These are phyloP conservation scores for Boletus sp. DNA, from an alignment of 768 basidiomycete genomes.

Conservation along the genomic window DNA sequence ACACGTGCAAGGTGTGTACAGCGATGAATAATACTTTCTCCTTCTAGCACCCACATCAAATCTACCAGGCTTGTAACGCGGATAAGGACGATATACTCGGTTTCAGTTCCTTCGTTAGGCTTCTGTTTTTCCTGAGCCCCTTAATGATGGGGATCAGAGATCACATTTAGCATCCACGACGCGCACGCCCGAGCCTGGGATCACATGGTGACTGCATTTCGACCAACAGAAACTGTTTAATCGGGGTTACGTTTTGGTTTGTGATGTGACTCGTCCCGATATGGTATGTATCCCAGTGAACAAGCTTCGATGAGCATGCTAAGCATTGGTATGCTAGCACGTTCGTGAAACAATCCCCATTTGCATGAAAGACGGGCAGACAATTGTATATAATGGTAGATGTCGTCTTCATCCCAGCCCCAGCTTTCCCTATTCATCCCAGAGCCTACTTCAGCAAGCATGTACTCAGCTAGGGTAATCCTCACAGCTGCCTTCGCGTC, in stretches of 20 bases:
- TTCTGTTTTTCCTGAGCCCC: not conserved
- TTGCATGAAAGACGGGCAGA: not conserved
- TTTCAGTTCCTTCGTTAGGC: not conserved
- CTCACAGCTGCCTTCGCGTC: not conserved
- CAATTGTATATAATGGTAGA: not conserved
- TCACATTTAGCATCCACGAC: not conserved
- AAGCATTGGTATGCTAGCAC: not conserved
- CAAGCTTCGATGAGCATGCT: not conserved
- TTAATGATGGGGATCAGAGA: not conserved
- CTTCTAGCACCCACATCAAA: not conserved
- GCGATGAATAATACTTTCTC: too few relatives aligned
- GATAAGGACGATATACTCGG: not conserved
- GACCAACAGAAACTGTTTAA: not conserved
- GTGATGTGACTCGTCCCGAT: not conserved
- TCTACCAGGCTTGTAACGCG: not conserved
- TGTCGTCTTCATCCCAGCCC: too few relatives aligned
- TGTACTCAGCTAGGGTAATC: not conserved
- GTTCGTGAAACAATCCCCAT: not conserved
- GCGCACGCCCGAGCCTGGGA: not conserved
- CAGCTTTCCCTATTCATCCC: not conserved
- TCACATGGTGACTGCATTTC: not conserved
- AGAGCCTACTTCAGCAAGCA: not conserved
- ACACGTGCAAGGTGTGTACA: not conserved
- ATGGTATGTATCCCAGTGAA: too few relatives aligned
- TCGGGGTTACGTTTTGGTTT: not conserved